A percentile compares a stretch with the other conserved stretches of the same genome.
Evolutionary conservation across 2,329 filamentous ascomycete species (phyloP).

Genomic region (Aquanectria penicillioides): DNA sequence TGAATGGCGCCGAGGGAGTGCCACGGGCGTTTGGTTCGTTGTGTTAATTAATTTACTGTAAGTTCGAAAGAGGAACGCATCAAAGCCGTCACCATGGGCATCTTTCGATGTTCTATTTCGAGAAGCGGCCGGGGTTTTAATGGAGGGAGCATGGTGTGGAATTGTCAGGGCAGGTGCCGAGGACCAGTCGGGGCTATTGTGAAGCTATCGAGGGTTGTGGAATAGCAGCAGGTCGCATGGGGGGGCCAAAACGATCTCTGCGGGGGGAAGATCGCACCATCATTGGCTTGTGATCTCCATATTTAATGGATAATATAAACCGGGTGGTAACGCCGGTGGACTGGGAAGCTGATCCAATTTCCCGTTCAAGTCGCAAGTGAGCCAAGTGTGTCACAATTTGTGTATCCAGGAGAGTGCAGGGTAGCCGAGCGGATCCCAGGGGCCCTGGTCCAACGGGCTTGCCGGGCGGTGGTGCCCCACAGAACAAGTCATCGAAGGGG

Average conservation of each 20-base stretch:
- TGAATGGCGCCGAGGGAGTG: slow-evolving; percentile 4
- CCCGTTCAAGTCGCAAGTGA: slow-evolving; percentile 33
- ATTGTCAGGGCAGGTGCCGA: slow-evolving; percentile 25
- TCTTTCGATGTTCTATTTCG: slow-evolving; percentile 42
- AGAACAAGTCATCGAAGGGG: slow-evolving; percentile 39
- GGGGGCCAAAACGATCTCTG: slow-evolving; percentile 31
- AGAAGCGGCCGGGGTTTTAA: slow-evolving; percentile 28
- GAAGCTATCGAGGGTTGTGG: neutral
- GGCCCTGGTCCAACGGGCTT: slow-evolving; percentile 37
- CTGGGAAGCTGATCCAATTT: slow-evolving; percentile 36
- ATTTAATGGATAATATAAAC: slow-evolving; percentile 33
- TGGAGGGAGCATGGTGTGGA: slow-evolving; percentile 22
- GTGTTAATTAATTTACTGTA: slow-evolving; percentile 33
- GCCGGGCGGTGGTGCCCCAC: slow-evolving; percentile 31
- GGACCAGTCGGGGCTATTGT: slow-evolving; percentile 2
- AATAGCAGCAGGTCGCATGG: slow-evolving; percentile 21
- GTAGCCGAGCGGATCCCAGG: slow-evolving; percentile 18
- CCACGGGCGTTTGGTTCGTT: slow-evolving; percentile 25
- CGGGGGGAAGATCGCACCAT: slow-evolving; percentile 29
- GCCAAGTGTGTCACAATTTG: slow-evolving; percentile 16
- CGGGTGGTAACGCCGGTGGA: slow-evolving; percentile 26
- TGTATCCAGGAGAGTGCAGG: slow-evolving; percentile 14
- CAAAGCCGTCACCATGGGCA: slow-evolving; percentile 25
- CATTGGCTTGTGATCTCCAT: slow-evolving; percentile 41
- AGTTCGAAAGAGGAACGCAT: slow-evolving; percentile 37